These are phyloP conservation scores for Dimargaris cristalligena DNA, from an alignment of 192 early-diverging fungal species.

Conservation along the genomic window DNA sequence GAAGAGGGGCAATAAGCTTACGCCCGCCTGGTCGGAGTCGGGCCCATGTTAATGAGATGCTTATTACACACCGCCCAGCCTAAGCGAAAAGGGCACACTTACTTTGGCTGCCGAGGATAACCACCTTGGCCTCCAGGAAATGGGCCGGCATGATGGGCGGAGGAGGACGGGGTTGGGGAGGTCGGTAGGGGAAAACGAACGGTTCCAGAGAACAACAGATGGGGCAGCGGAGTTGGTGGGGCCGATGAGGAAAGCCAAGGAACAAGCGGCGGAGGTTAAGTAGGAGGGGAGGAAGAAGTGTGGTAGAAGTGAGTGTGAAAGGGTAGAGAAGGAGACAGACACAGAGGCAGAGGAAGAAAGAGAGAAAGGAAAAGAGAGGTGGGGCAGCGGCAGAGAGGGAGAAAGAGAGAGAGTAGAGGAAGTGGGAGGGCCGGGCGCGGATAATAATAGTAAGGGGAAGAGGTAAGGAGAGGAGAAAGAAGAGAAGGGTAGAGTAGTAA, in stretches of 20 bases:
- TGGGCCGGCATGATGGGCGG: conserved; percentile 6
- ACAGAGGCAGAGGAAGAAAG: not conserved
- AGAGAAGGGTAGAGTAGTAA: too few relatives aligned
- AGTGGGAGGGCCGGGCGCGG: not conserved
- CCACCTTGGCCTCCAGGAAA: conserved; percentile 51
- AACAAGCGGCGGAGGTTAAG: not conserved
- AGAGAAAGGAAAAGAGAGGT: not conserved
- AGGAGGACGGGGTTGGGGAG: too few relatives aligned
- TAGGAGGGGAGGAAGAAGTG: not conserved
- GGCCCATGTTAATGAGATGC: too few relatives aligned
- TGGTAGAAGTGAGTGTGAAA: too few relatives aligned
- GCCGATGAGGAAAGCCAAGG: not conserved
- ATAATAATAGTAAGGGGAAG: not conserved
- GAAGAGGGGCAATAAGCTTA: too few relatives aligned
- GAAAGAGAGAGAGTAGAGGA: not conserved
- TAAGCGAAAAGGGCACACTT: conserved; percentile 15
- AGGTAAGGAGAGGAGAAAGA: too few relatives aligned
- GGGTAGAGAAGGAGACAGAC: not conserved
- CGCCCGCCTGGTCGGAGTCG: too few relatives aligned
- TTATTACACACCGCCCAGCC: too few relatives aligned
- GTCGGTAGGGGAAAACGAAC: not conserved
- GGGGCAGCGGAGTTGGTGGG: not conserved
- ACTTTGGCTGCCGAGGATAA: conserved; percentile 60
- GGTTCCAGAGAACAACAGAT: not conserved
- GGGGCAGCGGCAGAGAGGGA: not conserved